Evolutionary conservation across 2,329 filamentous ascomycete genomes (phyloP).

Genomic region (Zymoseptoria passerinii): DNA sequence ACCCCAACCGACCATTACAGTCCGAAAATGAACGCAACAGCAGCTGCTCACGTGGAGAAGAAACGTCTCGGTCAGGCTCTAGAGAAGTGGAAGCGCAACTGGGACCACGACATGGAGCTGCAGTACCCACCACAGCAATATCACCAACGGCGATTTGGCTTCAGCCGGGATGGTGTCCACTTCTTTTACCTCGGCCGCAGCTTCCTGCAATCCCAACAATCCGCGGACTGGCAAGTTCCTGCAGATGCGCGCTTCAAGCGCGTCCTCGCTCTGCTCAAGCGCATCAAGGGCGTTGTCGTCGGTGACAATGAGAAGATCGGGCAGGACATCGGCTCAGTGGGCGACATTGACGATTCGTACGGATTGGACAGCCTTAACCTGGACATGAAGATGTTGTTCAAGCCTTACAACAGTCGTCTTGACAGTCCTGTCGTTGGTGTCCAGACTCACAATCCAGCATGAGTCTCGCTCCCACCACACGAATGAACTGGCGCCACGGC

Average conservation of each 20-base stretch:
- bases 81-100: slow-evolving; percentile 63
- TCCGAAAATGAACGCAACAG: slow-evolving; percentile 35
- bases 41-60: slow-evolving; percentile 42
- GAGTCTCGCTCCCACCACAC: background rate
- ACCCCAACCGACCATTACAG: slow-evolving; percentile 35
- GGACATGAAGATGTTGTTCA: slow-evolving; percentile 64
- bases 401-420: slow-evolving; percentile 40
- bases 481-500: background rate
- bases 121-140: slow-evolving; percentile 54
- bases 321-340: slow-evolving; percentile 60
- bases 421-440: slow-evolving; percentile 29
- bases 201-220: slow-evolving; percentile 48
- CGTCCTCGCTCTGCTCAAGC: slow-evolving; percentile 53
- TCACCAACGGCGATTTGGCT: slow-evolving; percentile 55
- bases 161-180: slow-evolving; percentile 62
- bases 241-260: slow-evolving; percentile 53
- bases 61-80: slow-evolving; percentile 46
- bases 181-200: slow-evolving; percentile 65
- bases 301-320: slow-evolving; percentile 57
- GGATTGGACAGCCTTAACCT: slow-evolving; percentile 56
- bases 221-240: slow-evolving; percentile 44
- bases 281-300: slow-evolving; percentile 52
- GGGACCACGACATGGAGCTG: slow-evolving; percentile 60
- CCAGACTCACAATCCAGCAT: slow-evolving; percentile 16
- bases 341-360: slow-evolving; percentile 60